Percentiles rank a stretch among this genome's conserved stretches.
These are phyloP conservation scores for Botryosphaeria dothidea DNA, from an alignment of 2,329 filamentous ascomycete species.

Conservation along the genomic window DNA sequence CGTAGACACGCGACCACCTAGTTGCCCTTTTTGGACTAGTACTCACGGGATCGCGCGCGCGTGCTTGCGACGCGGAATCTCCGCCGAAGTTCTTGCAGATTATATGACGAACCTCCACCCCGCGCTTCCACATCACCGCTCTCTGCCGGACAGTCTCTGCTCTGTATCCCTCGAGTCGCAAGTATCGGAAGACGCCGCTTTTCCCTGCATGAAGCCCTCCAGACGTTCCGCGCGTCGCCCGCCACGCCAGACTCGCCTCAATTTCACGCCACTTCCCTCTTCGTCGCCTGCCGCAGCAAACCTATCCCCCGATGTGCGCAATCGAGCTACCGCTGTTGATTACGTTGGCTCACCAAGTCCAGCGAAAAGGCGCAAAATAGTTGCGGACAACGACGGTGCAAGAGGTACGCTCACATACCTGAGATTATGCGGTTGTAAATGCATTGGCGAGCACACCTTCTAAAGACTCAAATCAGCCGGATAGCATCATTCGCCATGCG, in stretches of 20 bases:
- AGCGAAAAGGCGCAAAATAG: constrained; percentile 28
- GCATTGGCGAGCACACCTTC: background rate
- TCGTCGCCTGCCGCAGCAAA: constrained; percentile 39
- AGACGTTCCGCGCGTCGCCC: background rate
- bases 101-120: background rate
- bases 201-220: background rate
- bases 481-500: too few relatives aligned
- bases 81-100: background rate
- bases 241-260: constrained; percentile 43
- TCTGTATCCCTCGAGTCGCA: background rate
- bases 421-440: background rate
- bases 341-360: constrained; percentile 29
- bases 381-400: constrained; percentile 1
- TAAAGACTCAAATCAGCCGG: background rate
- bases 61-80: background rate
- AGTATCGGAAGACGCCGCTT: background rate
- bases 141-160: background rate
- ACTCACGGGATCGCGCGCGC: background rate
- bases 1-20: background rate
- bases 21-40: background rate
- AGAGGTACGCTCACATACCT: background rate
- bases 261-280: constrained; percentile 45
- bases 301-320: constrained; percentile 34
- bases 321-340: constrained; percentile 36
- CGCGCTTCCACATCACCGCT: background rate